Base-by-base conservation (phyloP, 768 basidiomycete genomes). In the Artomyces pyxidatus region DNA sequence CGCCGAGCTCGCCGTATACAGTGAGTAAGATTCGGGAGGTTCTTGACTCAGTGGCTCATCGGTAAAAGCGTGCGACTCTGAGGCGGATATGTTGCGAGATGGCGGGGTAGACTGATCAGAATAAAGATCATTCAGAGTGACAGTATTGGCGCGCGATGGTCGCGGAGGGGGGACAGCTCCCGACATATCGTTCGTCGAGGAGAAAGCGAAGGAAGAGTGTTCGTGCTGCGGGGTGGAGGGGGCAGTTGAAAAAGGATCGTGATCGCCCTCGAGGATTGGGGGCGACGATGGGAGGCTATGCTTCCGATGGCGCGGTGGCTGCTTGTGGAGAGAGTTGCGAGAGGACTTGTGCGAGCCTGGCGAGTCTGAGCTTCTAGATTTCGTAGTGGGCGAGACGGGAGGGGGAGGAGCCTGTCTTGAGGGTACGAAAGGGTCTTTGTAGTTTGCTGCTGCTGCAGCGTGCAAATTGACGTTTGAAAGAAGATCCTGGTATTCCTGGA, bases 61-160 rank as follows among this genome's bases (percentile, higher is more conserved):
- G 39, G 69, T 68, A 25, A 64, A 51, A 38, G 61, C 50, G 52
- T 35, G n/a, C 30, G 64, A 52, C 6, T 53, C 56, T 40, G 78
- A 81, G 22, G 71, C 67, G 28, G 79, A 81, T 48, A 79, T 67
- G 45, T 80, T 76, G 42, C 76, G 77, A 19, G 71, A 58, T 5
- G 74, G 66, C 35, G 74, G 60, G 42, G 67, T 56, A 40, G 65
- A 55, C 47, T 70, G 68, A 7, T 66, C 46, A 5, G 78, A 69
- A 63, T 83, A 83, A 59, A 90, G 68, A 67, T 92, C 88, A 65
- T 75, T 81, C 42, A 91, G 73, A 47, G 74, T 89, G 28, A 83
- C 85, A 4, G 89, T 92, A 64, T 92, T 92, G 51, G 84, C 85
- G 49, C 89, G 77, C 40, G 87, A 88, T 0, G 89, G 89, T 38